These are phyloP conservation scores for Saitozyma podzolica DNA, from an alignment of 768 basidiomycete genomes.

Conservation along the genomic window DNA sequence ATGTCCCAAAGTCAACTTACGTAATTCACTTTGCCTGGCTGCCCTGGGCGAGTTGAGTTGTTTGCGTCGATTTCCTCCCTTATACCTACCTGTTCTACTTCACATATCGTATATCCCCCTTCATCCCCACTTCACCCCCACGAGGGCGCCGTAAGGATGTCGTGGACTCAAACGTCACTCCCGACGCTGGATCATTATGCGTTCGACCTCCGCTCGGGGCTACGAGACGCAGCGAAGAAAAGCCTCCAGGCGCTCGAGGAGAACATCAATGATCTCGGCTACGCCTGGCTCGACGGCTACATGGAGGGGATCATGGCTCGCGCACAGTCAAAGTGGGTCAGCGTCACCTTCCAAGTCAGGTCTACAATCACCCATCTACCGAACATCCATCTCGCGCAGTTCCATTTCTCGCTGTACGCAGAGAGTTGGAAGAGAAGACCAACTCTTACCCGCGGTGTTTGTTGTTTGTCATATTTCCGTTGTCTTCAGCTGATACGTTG, in stretches of 20 bases:
- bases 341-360: too few species aligned
- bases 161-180: constrained; percentile 1
- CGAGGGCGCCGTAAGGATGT: neutral
- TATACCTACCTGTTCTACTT: neutral
- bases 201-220: constrained; percentile 30
- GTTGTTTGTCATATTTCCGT: neutral
- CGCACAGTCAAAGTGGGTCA: constrained; percentile 19
- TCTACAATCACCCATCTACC: neutral
- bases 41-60: neutral
- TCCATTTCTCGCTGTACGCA: neutral
- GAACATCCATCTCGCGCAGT: neutral
- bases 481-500: neutral
- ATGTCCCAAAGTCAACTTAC: neutral
- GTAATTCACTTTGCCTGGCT: neutral
- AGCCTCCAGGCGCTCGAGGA: constrained; percentile 34
- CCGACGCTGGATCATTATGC: constrained; percentile 34
- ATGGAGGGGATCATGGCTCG: constrained; percentile 39
- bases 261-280: constrained; percentile 43
- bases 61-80: constrained; percentile 1
- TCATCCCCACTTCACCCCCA: neutral
- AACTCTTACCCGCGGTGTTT: too few species aligned
- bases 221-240: constrained; percentile 29
- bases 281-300: constrained; percentile 49
- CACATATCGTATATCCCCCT: neutral
- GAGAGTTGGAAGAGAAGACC: neutral